Percentiles rank a stretch among this genome's conserved stretches.
phyloP scores from a whole-genome alignment of 805 yeast genomes.

The Saturnispora saitoi region DNA sequence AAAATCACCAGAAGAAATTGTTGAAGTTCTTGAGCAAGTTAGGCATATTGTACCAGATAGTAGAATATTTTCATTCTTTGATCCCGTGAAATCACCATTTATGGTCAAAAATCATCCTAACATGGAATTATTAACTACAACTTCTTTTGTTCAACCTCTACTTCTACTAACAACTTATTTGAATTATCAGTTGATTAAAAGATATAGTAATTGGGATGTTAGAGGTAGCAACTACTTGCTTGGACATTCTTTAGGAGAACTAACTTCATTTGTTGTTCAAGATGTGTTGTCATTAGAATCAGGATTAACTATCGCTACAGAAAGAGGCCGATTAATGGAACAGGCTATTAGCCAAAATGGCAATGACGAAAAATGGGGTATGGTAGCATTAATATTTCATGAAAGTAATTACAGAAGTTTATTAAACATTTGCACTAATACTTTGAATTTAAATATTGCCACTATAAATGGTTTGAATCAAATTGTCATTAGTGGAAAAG shows the following conservation, averaged over 20 bases:
- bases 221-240: constrained; percentile 18
- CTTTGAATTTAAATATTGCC: constrained; percentile 20
- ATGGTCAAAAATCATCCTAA: background rate
- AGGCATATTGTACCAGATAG: constrained; percentile 3
- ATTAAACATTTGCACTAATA: constrained; percentile 9
- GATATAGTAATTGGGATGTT: constrained; percentile 15
- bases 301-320: constrained; percentile 21
- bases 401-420: constrained; percentile 18
- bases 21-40: background rate
- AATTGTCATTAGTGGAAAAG: constrained; percentile 27
- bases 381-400: constrained; percentile 27
- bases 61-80: constrained; percentile 4
- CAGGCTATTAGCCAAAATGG: constrained; percentile 6
- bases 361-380: constrained; percentile 27
- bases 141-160: constrained; percentile 14
- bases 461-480: constrained; percentile 30
- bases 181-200: constrained; percentile 14
- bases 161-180: constrained; percentile 19
- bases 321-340: constrained; percentile 29
- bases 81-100: constrained; percentile 4
- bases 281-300: constrained; percentile 19
- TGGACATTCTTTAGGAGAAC: constrained; percentile 33
- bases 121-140: constrained; percentile 3
- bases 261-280: constrained; percentile 25
- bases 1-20: background rate